Evolutionary conservation across 1,139 yeast species (phyloP).

Genomic region (Taphrina pruni): DNA sequence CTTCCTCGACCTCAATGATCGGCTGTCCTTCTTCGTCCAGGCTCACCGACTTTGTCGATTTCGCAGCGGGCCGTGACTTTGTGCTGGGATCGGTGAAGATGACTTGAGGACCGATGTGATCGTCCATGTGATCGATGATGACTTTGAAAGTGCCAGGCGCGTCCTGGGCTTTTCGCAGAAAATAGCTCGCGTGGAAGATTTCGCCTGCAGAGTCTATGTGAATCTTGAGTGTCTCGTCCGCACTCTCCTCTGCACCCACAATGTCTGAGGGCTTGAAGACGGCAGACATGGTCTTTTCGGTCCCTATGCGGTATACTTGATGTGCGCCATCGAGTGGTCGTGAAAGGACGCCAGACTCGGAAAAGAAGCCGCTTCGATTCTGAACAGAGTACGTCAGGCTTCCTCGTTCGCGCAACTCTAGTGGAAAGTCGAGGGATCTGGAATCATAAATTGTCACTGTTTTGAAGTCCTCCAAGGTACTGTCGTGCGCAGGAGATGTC

Average conservation of each 20-base stretch:
- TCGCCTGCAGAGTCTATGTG: conserved; percentile 25
- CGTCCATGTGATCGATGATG: conserved; percentile 2
- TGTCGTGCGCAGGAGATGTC: conserved; percentile 8
- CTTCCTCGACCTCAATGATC: conserved; percentile 27
- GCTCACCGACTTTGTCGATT: not conserved
- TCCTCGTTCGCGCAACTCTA: conserved; percentile 20
- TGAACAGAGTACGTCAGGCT: conserved; percentile 8
- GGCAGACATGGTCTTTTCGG: conserved; percentile 2
- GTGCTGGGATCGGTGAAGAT: not conserved
- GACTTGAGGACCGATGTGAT: conserved; percentile 7
- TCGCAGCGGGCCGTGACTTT: not conserved
- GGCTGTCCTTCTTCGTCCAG: conserved; percentile 11
- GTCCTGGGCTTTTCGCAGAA: not conserved
- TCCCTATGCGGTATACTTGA: conserved; percentile 22
- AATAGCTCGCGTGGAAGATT: conserved; percentile 14
- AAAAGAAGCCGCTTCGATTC: conserved; percentile 13
- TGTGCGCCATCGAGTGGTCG: conserved; percentile 40
- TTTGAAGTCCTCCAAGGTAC: conserved; percentile 13
- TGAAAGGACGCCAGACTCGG: conserved; percentile 15
- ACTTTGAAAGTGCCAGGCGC: conserved; percentile 8
- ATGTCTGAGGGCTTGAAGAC: not conserved
- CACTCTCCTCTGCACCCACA: not conserved
- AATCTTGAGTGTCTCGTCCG: conserved; percentile 5
- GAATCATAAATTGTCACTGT: conserved; percentile 26
- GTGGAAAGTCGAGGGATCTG: not conserved